Evolutionary conservation across 148 eudicot species (phyloP).

Genomic region (Spergularia bocconei): DNA sequence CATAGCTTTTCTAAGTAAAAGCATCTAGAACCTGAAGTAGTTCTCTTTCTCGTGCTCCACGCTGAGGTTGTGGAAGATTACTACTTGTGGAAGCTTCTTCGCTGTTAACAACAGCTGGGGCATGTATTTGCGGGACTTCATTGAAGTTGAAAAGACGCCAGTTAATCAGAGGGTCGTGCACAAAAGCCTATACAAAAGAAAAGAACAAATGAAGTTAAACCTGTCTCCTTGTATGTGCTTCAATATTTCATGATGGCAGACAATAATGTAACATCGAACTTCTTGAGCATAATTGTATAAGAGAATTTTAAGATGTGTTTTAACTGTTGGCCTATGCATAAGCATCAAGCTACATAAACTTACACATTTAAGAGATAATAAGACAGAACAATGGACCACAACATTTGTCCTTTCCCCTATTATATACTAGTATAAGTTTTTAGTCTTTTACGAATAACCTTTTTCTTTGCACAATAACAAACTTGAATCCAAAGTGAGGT

Average conservation of each 20-base stretch:
- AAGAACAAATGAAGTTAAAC: constrained; percentile 11
- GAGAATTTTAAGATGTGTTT: neutral
- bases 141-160: constrained; percentile 99
- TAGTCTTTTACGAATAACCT: too few species aligned
- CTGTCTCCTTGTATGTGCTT: neutral
- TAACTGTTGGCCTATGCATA: neutral
- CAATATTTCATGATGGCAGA: neutral
- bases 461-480: neutral
- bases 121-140: constrained; percentile 92
- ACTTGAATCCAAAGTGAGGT: neutral
- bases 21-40: constrained; percentile 66
- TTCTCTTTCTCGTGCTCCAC: constrained; percentile 93
- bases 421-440: too few species aligned
- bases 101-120: constrained; percentile 52
- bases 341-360: too few species aligned
- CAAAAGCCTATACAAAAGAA: constrained; percentile 67
- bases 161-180: constrained; percentile 95
- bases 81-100: constrained; percentile 61
- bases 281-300: neutral
- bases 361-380: too few species aligned
- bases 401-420: too few species aligned
- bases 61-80: constrained; percentile 81
- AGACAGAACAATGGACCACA: too few species aligned
- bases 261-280: neutral
- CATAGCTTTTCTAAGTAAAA: neutral